phyloP scores from a whole-genome alignment of 306 rosid species.

The Cicer pinnatifidum region DNA sequence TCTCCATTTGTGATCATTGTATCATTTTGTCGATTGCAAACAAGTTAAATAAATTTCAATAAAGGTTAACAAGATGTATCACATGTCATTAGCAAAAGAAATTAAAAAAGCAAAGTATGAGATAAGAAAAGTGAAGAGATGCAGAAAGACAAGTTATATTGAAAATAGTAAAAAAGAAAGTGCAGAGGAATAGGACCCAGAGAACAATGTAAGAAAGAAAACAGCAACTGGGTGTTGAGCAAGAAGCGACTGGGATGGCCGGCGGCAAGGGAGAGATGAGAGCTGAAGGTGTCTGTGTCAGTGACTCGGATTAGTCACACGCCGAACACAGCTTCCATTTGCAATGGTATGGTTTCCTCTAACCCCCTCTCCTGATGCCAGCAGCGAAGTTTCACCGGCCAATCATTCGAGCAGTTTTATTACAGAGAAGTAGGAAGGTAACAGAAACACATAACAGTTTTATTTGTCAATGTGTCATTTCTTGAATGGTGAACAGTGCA shows the following conservation, averaged over 20 bases:
- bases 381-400: not conserved
- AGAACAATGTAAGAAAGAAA: not conserved
- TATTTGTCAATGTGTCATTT: not conserved
- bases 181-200: not conserved
- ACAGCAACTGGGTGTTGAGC: not conserved
- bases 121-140: not conserved
- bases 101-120: not conserved
- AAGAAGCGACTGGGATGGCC: not conserved
- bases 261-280: not conserved
- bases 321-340: not conserved
- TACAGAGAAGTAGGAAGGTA: not conserved
- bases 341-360: too few species aligned
- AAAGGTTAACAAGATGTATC: not conserved
- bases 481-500: not conserved
- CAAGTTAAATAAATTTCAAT: not conserved
- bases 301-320: not conserved
- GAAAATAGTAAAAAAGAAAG: not conserved
- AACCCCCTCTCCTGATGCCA: not conserved
- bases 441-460: not conserved
- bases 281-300: not conserved
- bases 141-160: not conserved
- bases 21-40: not conserved
- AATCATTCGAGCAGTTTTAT: not conserved
- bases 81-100: not conserved
- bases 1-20: not conserved